These are phyloP conservation scores for Aspergillus asperescens DNA, from an alignment of 495 filamentous ascomycete genomes.

Conservation along the genomic window DNA sequence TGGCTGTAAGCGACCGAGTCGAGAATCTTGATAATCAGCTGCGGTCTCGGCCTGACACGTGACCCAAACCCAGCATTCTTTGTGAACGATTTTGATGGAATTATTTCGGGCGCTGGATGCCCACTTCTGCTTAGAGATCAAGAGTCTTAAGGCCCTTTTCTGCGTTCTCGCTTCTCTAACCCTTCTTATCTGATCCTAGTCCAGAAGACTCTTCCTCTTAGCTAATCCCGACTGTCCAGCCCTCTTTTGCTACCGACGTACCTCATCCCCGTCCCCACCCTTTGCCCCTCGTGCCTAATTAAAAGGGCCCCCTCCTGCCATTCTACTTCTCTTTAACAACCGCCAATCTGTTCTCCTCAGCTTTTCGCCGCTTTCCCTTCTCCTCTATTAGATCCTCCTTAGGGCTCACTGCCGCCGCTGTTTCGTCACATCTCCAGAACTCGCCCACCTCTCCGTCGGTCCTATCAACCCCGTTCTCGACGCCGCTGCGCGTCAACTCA, in stretches of 20 bases:
- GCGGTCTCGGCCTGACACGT: constrained; percentile 20
- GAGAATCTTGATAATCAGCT: constrained; percentile 13
- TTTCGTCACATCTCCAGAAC: constrained; percentile 57
- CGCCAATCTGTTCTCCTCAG: constrained; percentile 82
- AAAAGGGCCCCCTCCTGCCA: constrained; percentile 11
- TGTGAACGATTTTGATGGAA: not conserved
- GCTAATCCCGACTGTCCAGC: constrained; percentile 20
- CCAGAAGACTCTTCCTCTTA: constrained; percentile 15
- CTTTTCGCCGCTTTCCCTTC: constrained; percentile 59
- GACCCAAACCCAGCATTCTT: no score
- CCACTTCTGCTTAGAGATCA: constrained; percentile 6
- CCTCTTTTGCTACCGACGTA: constrained; percentile 11
- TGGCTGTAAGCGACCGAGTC: no score
- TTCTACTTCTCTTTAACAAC: constrained; percentile 10
- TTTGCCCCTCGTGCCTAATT: constrained; percentile 21
- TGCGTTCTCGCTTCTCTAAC: not conserved
- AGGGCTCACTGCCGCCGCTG: constrained; percentile 56
- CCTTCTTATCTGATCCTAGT: constrained; percentile 7
- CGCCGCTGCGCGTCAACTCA: constrained; percentile 41
- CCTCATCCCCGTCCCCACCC: constrained; percentile 12
- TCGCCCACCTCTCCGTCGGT: constrained; percentile 41
- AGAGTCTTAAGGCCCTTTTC: not conserved
- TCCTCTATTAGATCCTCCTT: constrained; percentile 57
- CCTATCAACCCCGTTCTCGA: constrained; percentile 33
- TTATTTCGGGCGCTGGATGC: not conserved